phyloP scores from a whole-genome alignment of 768 basidiomycete genomes.

The Austroboletus eburneus region DNA sequence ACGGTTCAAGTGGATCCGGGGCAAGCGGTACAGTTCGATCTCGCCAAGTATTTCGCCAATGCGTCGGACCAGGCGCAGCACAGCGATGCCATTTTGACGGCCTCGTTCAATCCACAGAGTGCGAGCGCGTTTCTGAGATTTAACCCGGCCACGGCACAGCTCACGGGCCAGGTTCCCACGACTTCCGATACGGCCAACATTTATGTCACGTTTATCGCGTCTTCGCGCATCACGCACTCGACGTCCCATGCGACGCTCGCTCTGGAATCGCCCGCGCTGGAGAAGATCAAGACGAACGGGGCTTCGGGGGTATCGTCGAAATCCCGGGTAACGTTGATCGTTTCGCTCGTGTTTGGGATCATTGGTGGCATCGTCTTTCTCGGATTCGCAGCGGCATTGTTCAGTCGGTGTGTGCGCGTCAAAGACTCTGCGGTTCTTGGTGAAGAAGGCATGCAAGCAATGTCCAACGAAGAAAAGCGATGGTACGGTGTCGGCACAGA shows the following conservation, averaged over 20 bases:
- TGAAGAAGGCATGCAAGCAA: constrained; percentile 53
- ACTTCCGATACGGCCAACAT: constrained; percentile 41
- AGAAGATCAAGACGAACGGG: constrained; percentile 33
- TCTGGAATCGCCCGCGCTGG: constrained; percentile 41
- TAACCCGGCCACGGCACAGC: constrained; percentile 38
- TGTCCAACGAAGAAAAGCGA: constrained; percentile 60
- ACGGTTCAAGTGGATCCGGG: constrained; percentile 52
- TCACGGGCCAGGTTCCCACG: constrained; percentile 55
- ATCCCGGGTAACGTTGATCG: constrained; percentile 49
- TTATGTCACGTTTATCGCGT: constrained; percentile 61
- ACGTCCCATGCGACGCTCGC: constrained; percentile 62
- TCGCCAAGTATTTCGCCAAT: constrained; percentile 56
- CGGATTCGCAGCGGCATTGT: constrained; percentile 48
- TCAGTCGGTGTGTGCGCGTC: constrained; percentile 54
- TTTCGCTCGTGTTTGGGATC: constrained; percentile 58
- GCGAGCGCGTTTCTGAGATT: constrained; percentile 52
- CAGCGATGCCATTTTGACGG: constrained; percentile 50
- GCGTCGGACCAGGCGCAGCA: constrained; percentile 26
- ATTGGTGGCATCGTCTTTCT: constrained; percentile 57
- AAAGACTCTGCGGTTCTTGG: constrained; percentile 58
- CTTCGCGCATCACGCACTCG: constrained; percentile 60
- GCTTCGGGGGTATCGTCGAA: constrained; percentile 39
- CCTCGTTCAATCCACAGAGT: constrained; percentile 49
- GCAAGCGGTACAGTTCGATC: constrained; percentile 46
- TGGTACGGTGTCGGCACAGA: constrained; percentile 59